phyloP scores from a whole-genome alignment of 176 grass and related monocot species.

The Dendrocalamus sinicus region DNA sequence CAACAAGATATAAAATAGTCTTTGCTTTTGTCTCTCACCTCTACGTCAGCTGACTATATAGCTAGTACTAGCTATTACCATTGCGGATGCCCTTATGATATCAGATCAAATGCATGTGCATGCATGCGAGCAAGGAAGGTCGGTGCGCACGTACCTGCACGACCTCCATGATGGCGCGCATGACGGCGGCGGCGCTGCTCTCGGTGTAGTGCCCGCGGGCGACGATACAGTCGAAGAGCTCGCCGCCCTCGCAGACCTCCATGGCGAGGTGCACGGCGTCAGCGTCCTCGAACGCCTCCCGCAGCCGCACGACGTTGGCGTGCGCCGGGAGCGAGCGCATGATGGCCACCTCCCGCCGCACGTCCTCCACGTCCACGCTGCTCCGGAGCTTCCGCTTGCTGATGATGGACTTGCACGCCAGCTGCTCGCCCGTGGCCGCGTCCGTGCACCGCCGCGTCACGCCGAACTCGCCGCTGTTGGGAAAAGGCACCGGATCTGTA shows the following conservation, averaged over 20 bases:
- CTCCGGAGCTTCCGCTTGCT: conserved; percentile 59
- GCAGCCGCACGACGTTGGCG: conserved; percentile 61
- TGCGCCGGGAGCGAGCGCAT: conserved; percentile 59
- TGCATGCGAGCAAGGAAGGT: neutral
- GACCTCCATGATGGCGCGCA: conserved; percentile 72
- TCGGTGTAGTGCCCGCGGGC: conserved; percentile 64
- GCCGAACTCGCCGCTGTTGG: conserved; percentile 64
- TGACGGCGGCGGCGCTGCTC: conserved; percentile 58
- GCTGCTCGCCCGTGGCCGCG: conserved; percentile 25
- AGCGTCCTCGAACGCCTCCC: conserved; percentile 69
- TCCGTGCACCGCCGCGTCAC: conserved; percentile 56
- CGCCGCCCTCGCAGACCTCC: conserved; percentile 87
- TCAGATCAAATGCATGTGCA: too few species aligned
- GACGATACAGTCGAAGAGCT: conserved; percentile 84
- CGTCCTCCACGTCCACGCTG: conserved; percentile 61
- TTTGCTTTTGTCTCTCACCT: too few species aligned
- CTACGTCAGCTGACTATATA: too few species aligned
- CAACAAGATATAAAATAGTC: too few species aligned
- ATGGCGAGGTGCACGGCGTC: conserved; percentile 77
- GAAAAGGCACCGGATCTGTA: too few species aligned
- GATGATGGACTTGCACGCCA: conserved; percentile 71
- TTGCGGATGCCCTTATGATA: too few species aligned
- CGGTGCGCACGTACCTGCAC: conserved; percentile 38
- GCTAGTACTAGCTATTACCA: too few species aligned
- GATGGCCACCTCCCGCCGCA: conserved; percentile 69